Base-by-base conservation (phyloP, 2,329 filamentous ascomycete species). In the Colletotrichum neosansevieriae region DNA sequence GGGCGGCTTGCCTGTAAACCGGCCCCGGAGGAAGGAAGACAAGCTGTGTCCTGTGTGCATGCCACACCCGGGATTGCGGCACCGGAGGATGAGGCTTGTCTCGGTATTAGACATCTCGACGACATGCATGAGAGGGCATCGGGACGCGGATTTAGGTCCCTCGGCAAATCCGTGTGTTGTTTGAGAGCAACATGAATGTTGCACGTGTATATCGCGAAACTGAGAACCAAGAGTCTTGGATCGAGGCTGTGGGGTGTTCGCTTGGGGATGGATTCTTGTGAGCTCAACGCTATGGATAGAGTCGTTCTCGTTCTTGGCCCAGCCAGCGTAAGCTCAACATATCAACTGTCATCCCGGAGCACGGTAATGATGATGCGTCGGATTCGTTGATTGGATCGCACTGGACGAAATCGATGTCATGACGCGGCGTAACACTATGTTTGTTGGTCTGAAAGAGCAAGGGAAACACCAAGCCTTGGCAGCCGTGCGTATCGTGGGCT, bases 321-420 rank as follows among this genome's bases (percentile, higher is more conserved):
- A n/a, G 21, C 21, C 24, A 9, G 11, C 34, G 32, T n/a, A 32
- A 34, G n/a, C n/a, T 29, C 24, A 53, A 53, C 24, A 32, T 21
- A 19, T 36, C 29, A n/a, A 29, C 49, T 32, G 36, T n/a, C 29
- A 15, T 29, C 49, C 47, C 21, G 24, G 15, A 17, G 24, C 17
- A 32, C 4, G 29, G 42, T 24, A 21, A 51, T 51, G n/a, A 34
- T 44, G 34, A 63, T 63, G 51, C 64, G 40, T 61, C 58, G 42
- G 50, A 54, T 19, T 45, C 21, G 13, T 32, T 67, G 58, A 67
- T 67, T 62, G 63, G 63, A 29, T 44, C 53, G 17, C 21, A 50
- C 21, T 40, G 40, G 50, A 56, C 63, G 49, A 40, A 29, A 54
- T 38, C n/a, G 49, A 56, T 34, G 21, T 17, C 32, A 49, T 42